Evolutionary conservation across 768 basidiomycete species (phyloP).

Genomic region (Hortiboletus campestris): DNA sequence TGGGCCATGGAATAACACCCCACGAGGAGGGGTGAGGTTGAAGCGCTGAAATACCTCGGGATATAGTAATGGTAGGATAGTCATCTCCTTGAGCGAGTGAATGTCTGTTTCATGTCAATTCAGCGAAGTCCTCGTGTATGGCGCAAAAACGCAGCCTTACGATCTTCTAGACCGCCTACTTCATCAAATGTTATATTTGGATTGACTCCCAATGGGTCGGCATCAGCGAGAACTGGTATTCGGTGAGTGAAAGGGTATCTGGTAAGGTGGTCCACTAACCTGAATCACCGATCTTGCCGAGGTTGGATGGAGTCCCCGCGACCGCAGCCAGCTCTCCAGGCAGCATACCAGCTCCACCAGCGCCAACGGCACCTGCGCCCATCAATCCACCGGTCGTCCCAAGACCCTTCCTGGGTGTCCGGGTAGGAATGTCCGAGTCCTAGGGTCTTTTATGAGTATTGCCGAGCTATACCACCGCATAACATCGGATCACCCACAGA

Average conservation of each 20-base stretch:
- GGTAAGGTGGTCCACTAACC: slow-evolving; percentile 39
- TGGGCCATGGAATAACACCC: slow-evolving; percentile 96
- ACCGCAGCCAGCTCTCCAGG: slow-evolving; percentile 57
- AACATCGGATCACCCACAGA: slow-evolving; percentile 46
- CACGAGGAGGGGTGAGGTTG: slow-evolving; percentile 90
- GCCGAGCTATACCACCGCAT: not conserved
- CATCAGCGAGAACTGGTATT: slow-evolving; percentile 77
- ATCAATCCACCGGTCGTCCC: slow-evolving; percentile 53
- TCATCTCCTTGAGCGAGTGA: slow-evolving; percentile 98
- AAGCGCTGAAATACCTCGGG: slow-evolving; percentile 97
- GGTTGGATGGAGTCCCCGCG: slow-evolving; percentile 78
- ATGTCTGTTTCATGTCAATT: slow-evolving; percentile 58
- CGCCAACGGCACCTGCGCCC: slow-evolving; percentile 45
- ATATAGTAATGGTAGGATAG: slow-evolving; percentile 88
- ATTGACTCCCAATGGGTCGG: slow-evolving; percentile 93
- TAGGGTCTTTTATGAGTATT: slow-evolving; percentile 21
- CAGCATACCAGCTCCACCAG: slow-evolving; percentile 55
- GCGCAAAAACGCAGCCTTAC: slow-evolving; percentile 42
- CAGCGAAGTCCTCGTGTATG: not conserved
- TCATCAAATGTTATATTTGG: slow-evolving; percentile 93
- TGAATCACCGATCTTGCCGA: slow-evolving; percentile 81
- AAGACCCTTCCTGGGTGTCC: slow-evolving; percentile 69
- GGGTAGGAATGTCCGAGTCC: slow-evolving; percentile 71
- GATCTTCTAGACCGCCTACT: slow-evolving; percentile 93
- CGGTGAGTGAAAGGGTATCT: slow-evolving; percentile 11